A percentile compares a stretch with the other conserved stretches of the same genome.
Conservation (phyloP, 2,329 filamentous ascomycete species). For the Cordyceps farinosa region DNA sequence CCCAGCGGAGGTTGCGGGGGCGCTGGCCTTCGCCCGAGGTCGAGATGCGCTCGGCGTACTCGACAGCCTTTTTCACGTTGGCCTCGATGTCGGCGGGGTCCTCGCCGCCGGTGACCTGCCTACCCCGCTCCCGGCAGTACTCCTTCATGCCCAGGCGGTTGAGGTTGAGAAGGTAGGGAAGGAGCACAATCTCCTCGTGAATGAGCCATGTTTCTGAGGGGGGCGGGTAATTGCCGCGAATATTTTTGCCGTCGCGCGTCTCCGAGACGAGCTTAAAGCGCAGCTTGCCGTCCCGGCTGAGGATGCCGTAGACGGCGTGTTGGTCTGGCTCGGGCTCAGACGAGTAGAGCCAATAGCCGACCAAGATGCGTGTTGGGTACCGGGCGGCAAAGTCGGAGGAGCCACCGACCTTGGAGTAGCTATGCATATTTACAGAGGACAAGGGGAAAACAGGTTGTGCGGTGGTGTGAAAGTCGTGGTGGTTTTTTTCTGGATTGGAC, state of each 20-base stretch:
- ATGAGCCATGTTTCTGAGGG: constrained; percentile 15
- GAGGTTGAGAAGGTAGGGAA: constrained; percentile 11
- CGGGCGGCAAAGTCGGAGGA: constrained; percentile 16
- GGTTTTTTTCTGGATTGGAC: background rate
- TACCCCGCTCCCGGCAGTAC: constrained; percentile 16
- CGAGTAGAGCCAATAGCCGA: constrained; percentile 18
- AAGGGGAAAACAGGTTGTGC: background rate
- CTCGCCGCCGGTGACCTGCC: constrained; percentile 8
- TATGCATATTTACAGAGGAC: constrained; percentile 14
- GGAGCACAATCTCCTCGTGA: constrained; percentile 10
- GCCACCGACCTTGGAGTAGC: constrained; percentile 15
- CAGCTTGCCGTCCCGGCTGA: constrained; percentile 17
- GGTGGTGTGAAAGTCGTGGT: background rate
- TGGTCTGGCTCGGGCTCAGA: constrained; percentile 16
- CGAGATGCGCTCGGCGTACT: constrained; percentile 6
- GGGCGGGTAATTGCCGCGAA: constrained; percentile 9
- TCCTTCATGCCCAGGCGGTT: constrained; percentile 18
- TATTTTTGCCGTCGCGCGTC: constrained; percentile 12
- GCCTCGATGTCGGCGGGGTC: constrained; percentile 1
- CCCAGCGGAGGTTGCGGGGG: constrained; percentile 17
- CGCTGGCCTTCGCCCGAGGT: constrained; percentile 4
- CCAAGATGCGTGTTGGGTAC: constrained; percentile 18
- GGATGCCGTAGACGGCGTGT: constrained; percentile 18
- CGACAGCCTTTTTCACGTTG: constrained; percentile 17
- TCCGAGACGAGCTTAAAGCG: constrained; percentile 17